Percentiles rank a stretch among this genome's conserved stretches.
These are phyloP conservation scores for Fonsecaea nubica DNA, from an alignment of 2,329 filamentous ascomycete species.

Conservation along the genomic window DNA sequence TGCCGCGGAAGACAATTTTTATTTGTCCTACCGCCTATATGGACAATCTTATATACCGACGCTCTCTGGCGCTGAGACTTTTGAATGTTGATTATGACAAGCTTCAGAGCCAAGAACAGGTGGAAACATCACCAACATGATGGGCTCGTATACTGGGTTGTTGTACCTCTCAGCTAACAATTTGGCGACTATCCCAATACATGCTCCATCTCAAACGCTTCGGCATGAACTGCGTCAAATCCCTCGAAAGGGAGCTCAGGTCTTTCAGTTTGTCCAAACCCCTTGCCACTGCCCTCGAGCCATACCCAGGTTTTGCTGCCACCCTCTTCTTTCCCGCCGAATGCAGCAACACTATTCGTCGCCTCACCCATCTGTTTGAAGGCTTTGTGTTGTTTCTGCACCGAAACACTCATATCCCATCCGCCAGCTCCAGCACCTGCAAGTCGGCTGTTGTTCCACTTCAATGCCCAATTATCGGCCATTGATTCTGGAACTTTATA, in stretches of 20 bases:
- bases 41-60: background rate
- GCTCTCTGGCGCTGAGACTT: background rate
- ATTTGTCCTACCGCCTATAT: background rate
- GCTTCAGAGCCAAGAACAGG: background rate
- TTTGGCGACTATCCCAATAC: conserved; percentile 15
- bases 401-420: conserved; percentile 21
- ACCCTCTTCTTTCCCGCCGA: conserved; percentile 14
- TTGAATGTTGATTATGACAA: background rate
- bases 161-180: background rate
- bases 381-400: conserved; percentile 24
- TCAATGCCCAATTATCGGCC: conserved; percentile 5
- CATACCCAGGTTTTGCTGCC: conserved; percentile 15
- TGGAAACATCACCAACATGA: background rate
- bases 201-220: conserved; percentile 24
- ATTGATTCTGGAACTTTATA: conserved; percentile 8
- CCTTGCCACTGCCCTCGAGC: conserved; percentile 10
- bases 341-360: conserved; percentile 13
- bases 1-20: background rate
- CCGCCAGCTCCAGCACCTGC: conserved; percentile 10
- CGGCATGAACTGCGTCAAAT: conserved; percentile 6
- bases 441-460: conserved; percentile 7
- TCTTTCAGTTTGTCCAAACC: background rate
- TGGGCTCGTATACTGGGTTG: background rate
- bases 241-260: background rate
- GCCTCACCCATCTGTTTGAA: conserved; percentile 25